Evolutionary conservation across 2,329 filamentous ascomycete species (phyloP).

Genomic region (Fusarium sp.): DNA sequence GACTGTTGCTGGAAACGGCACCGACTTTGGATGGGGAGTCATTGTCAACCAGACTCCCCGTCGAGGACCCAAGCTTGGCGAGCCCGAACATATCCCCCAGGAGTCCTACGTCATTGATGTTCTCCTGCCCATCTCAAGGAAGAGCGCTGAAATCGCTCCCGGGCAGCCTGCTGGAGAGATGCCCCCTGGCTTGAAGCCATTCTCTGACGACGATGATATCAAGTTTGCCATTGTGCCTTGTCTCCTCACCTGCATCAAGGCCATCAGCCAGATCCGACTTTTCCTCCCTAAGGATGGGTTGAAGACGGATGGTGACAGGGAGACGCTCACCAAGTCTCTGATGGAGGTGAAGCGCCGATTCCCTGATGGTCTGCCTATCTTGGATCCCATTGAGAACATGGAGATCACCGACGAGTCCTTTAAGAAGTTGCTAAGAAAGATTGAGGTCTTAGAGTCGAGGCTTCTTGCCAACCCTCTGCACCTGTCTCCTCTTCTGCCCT

Average conservation of each 20-base stretch:
- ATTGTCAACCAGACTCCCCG: conserved; percentile 80
- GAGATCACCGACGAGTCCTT: conserved; percentile 91
- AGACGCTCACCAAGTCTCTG: conserved; percentile 76
- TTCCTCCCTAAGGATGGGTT: conserved; percentile 82
- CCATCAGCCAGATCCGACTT: conserved; percentile 85
- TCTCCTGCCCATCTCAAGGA: conserved; percentile 70
- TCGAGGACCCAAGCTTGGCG: conserved; percentile 72
- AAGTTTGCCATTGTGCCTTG: conserved; percentile 73
- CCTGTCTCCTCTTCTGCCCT: conserved; percentile 84
- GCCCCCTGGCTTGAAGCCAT: conserved; percentile 68
- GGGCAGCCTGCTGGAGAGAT: conserved; percentile 57
- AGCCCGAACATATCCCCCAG: conserved; percentile 77
- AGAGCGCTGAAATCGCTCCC: conserved; percentile 58
- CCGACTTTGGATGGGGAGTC: conserved; percentile 94
- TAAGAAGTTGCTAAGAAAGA: conserved; percentile 93
- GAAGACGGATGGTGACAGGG: conserved; percentile 72
- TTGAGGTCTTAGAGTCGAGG: conserved; percentile 93
- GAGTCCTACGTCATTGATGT: conserved; percentile 88
- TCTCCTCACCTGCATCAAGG: conserved; percentile 85
- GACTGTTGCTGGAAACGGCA: conserved; percentile 49
- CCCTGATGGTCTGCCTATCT: conserved; percentile 87
- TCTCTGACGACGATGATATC: conserved; percentile 45
- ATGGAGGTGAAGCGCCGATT: conserved; percentile 88
- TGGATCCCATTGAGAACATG: conserved; percentile 98
- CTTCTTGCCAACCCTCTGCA: conserved; percentile 91